phyloP scores from a whole-genome alignment of 225 moss, liverwort and hornwort species.

The Pleurozium schreberi region DNA sequence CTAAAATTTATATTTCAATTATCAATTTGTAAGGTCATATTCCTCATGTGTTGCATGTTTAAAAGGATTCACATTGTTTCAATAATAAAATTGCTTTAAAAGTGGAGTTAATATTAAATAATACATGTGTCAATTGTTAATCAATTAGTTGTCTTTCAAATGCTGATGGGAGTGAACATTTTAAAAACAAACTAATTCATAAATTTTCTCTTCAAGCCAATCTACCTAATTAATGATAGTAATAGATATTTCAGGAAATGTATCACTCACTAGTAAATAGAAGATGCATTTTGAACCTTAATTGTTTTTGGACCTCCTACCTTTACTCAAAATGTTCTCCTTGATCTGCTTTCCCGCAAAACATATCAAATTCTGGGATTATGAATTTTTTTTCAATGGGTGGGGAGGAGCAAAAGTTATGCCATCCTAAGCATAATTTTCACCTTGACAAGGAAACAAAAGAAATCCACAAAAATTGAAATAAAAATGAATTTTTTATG shows the following conservation, averaged over 20 bases:
- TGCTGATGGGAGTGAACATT: not conserved
- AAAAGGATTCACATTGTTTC: not conserved
- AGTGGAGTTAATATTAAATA: not conserved
- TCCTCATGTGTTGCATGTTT: fast-evolving
- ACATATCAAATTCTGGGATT: too few species aligned
- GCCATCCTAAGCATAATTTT: too few species aligned
- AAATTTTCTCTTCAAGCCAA: not conserved
- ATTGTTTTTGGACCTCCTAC: not conserved
- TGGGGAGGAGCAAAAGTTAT: too few species aligned
- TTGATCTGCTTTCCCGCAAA: not conserved
- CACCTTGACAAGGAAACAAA: fast-evolving
- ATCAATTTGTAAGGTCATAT: not conserved
- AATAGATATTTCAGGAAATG: not conserved
- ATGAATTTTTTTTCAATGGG: too few species aligned
- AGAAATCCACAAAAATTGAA: too few species aligned
- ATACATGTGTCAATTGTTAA: not conserved
- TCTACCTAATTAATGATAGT: not conserved
- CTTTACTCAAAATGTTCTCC: fast-evolving
- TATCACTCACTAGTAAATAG: not conserved
- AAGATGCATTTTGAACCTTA: not conserved
- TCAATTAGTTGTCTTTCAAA: not conserved
- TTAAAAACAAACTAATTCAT: not conserved
- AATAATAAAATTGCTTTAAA: not conserved
- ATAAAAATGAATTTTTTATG: too few species aligned
- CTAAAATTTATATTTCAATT: too few species aligned